Evolutionary conservation across 192 early-diverging fungal species (phyloP), one percentile per base, ranked within the genome.

Genomic region (Podila epicladia): DNA sequence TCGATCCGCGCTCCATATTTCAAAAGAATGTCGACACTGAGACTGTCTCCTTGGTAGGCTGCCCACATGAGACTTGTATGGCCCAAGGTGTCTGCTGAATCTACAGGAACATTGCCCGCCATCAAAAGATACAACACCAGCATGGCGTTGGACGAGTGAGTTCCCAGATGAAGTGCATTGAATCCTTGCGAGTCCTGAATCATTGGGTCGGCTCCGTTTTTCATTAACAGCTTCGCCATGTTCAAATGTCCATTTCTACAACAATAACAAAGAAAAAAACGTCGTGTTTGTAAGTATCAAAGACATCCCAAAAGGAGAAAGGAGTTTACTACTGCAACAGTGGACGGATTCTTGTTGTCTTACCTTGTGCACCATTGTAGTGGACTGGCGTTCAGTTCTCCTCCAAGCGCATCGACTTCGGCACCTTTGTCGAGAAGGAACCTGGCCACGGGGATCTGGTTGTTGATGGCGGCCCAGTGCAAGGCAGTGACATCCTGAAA

Each of bases 31-130:
- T 92, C 87, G 11, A 95, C 85, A 32, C 90, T 88, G 28, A 89
- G 68, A 35, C 90, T 87, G 78, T 95, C 94, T 2, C 92, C 93
- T 77, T 95, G 93, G 75, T 97, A 98, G 1, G 94, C 92, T 2
- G 94, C 91, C 98, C 98, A 99, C 95, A 98, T 97, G 29, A 99
- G 85, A 57, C 94, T 87, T 15, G 98, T 99, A 37, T 95, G 90
- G 32, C 92, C 92, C 61, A 94, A 86, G 4, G 85, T 82, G 68
- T 99, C 98, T 6, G 84, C 76, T 0, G 79, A 62, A 73, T 99
- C 94, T 5, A 95, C 87, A 61, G 92, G 91, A 73, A 93, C 88
- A 3, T 90, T 77, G 59, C 86, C 94, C 7, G 88, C 82, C 66
- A 89, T 85, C 9, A 95, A 82, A 32, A 98, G 64, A 72, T 91